Evolutionary conservation across 306 rosid genomes (phyloP).

Genomic region (Cucurbita pepo): DNA sequence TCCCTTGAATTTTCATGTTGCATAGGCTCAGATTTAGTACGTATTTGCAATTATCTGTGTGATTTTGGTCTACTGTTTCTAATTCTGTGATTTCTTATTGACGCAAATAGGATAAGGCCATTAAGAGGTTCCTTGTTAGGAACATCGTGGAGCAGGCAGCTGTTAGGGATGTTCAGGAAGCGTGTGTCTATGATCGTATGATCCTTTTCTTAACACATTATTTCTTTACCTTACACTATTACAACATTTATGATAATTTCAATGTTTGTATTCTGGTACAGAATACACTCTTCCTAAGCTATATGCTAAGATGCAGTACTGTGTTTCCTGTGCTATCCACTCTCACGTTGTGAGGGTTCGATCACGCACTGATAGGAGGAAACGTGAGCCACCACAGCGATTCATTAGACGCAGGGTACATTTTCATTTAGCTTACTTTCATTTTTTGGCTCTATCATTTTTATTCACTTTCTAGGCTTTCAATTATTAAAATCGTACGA

Average conservation of each 20-base stretch:
- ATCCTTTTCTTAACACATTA: not conserved
- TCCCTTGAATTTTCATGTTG: not conserved
- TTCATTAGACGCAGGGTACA: conserved; percentile 74
- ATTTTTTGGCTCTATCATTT: not conserved
- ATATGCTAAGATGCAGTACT: conserved; percentile 90
- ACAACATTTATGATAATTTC: not conserved
- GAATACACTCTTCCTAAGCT: conserved; percentile 90
- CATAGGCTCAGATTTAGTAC: not conserved
- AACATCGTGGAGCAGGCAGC: conserved; percentile 98
- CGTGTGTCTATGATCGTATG: conserved; percentile 82
- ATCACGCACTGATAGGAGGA: conserved; percentile 75
- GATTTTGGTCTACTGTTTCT: not conserved
- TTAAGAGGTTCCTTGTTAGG: conserved; percentile 74
- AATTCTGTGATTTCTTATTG: not conserved
- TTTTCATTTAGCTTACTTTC: not conserved
- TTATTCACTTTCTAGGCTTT: not conserved
- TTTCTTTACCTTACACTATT: not conserved
- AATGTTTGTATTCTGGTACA: conserved; percentile 6
- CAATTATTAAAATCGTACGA: not conserved
- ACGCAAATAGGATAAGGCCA: conserved; percentile 49
- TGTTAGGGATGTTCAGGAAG: conserved; percentile 94
- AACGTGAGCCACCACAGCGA: conserved; percentile 90
- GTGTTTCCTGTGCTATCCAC: conserved; percentile 94
- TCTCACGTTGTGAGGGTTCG: conserved; percentile 96
- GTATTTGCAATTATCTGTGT: not conserved